These are phyloP conservation scores for Plasmodium knowlesi DNA, from an alignment of 169 alveolate genomes.

Conservation along the genomic window DNA sequence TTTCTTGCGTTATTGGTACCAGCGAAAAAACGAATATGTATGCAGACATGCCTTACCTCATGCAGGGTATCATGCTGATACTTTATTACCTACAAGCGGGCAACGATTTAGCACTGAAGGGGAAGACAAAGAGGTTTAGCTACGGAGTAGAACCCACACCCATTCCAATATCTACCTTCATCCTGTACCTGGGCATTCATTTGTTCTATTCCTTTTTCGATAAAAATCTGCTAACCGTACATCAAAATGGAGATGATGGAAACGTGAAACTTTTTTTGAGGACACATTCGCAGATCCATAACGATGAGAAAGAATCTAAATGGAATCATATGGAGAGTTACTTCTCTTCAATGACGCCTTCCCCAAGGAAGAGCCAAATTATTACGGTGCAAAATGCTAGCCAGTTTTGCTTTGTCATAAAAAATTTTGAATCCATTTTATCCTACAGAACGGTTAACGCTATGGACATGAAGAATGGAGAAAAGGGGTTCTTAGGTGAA, in stretches of 20 bases:
- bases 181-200: slow-evolving; percentile 54
- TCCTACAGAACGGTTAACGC: slow-evolving; percentile 48
- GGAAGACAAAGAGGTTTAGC: slow-evolving; percentile 8
- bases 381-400: slow-evolving; percentile 62
- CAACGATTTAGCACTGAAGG: slow-evolving; percentile 60
- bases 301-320: neutral
- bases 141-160: slow-evolving; percentile 56
- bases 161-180: slow-evolving; percentile 53
- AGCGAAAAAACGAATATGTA: slow-evolving; percentile 20
- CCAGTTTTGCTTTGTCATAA: slow-evolving; percentile 32
- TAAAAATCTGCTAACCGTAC: neutral
- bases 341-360: neutral
- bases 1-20: slow-evolving; percentile 48
- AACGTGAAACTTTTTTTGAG: slow-evolving; percentile 35
- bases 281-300: neutral
- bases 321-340: neutral
- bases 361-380: neutral
- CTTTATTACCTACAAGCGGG: slow-evolving; percentile 60
- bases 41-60: slow-evolving; percentile 56
- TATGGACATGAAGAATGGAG: neutral
- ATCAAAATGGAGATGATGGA: neutral
- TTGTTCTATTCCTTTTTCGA: slow-evolving; percentile 71
- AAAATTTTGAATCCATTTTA: slow-evolving; percentile 30
- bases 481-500: neutral
- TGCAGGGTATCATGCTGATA: slow-evolving; percentile 55